Evolutionary conservation across 441 rosid species (phyloP).

Genomic region (Capsella rubella): DNA sequence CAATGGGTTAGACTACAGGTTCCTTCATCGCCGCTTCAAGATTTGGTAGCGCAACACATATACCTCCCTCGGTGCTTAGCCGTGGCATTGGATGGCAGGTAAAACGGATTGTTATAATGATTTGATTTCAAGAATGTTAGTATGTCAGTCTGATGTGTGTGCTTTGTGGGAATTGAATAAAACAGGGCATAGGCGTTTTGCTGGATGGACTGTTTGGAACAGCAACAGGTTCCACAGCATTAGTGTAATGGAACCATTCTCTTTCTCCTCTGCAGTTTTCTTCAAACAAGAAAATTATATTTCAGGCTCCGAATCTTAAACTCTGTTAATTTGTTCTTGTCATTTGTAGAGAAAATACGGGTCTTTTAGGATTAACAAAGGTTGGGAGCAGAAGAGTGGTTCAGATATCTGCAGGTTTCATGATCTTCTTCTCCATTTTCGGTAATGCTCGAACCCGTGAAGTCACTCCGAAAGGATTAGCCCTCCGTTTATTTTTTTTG

Average conservation of each 20-base stretch:
- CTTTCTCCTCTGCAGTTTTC: neutral
- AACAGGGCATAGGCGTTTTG: constrained; percentile 72
- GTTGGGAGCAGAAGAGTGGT: constrained; percentile 83
- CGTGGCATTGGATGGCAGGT: constrained; percentile 97
- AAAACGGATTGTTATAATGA: neutral
- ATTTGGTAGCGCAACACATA: constrained; percentile 82
- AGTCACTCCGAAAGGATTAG: neutral
- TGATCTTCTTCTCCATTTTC: constrained; percentile 85
- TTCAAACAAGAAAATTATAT: neutral
- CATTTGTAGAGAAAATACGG: constrained; percentile 73
- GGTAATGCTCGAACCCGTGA: constrained; percentile 47
- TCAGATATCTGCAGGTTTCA: constrained; percentile 75
- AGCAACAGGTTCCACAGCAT: constrained; percentile 70
- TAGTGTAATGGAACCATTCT: constrained; percentile 62
- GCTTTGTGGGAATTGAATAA: neutral
- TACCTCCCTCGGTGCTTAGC: constrained; percentile 83
- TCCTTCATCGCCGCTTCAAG: constrained; percentile 76
- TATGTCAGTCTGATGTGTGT: constrained; percentile 12
- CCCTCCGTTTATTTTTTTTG: neutral
- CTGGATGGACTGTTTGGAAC: constrained; percentile 71
- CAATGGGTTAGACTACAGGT: constrained; percentile 69
- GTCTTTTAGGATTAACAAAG: constrained; percentile 81
- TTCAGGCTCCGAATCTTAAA: neutral
- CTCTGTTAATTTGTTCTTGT: constrained; percentile 22
- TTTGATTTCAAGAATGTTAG: neutral